phyloP scores from a whole-genome alignment of 2,329 filamentous ascomycete genomes.

The Aspergillus pseudoterreus region DNA sequence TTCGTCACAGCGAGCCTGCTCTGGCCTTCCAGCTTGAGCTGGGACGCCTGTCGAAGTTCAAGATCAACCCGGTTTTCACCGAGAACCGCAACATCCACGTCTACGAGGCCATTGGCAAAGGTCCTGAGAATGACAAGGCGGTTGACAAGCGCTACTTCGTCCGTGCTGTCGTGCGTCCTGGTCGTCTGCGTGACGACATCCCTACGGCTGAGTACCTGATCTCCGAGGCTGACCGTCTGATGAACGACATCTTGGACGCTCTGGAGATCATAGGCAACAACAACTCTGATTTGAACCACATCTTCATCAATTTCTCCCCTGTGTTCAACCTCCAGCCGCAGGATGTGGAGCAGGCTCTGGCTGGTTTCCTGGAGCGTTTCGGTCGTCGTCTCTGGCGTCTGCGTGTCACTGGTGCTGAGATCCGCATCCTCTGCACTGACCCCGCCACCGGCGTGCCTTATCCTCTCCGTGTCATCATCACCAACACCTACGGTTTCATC shows the following conservation, averaged over 20 bases:
- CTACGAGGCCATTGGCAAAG: constrained; percentile 94
- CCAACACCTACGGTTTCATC: constrained; percentile 96
- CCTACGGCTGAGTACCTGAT: constrained; percentile 98
- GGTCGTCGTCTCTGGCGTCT: constrained; percentile 93
- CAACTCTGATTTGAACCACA: constrained; percentile 98
- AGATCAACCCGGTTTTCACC: constrained; percentile 96
- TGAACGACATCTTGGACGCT: constrained; percentile 97
- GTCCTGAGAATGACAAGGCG: constrained; percentile 75
- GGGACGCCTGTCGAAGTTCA: constrained; percentile 89
- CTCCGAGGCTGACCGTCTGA: constrained; percentile 90
- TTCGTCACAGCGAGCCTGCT: constrained; percentile 94
- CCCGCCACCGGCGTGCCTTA: constrained; percentile 77
- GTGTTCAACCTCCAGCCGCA: constrained; percentile 87
- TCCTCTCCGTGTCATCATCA: constrained; percentile 92
- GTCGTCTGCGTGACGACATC: constrained; percentile 92
- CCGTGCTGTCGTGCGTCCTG: constrained; percentile 88
- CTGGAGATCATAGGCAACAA: constrained; percentile 99
- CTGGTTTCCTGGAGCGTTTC: constrained; percentile 94
- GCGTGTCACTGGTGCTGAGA: constrained; percentile 94
- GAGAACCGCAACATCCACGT: constrained; percentile 99
- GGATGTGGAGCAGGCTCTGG: constrained; percentile 89
- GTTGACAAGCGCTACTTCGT: constrained; percentile 90
- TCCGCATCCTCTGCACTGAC: constrained; percentile 97
- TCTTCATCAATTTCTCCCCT: constrained; percentile 99
- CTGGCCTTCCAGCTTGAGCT: constrained; percentile 98